Evolutionary conservation across 495 filamentous ascomycete genomes (phyloP).

Genomic region (Chaetomium tenue): DNA sequence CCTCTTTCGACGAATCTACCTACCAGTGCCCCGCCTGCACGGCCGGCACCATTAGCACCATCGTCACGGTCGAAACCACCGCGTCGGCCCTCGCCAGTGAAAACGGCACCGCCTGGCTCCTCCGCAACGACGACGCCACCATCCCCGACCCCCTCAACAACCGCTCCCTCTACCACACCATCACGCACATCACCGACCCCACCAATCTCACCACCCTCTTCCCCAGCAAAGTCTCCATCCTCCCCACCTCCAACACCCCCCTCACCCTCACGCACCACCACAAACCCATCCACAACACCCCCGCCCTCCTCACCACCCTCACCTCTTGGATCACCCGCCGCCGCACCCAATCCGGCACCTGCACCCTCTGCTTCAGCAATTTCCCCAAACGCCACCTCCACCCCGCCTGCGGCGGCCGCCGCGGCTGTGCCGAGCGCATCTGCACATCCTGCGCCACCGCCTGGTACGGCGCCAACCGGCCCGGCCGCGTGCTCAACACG

Average conservation of each 20-base stretch:
- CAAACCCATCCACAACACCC: constrained; percentile 45
- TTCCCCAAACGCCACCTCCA: constrained; percentile 30
- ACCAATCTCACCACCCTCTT: constrained; percentile 25
- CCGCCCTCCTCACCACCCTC: constrained; percentile 34
- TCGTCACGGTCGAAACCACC: constrained; percentile 35
- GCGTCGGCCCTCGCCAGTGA: constrained; percentile 34
- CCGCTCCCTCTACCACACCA: constrained; percentile 41
- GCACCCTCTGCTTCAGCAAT: constrained; percentile 44
- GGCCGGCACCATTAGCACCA: constrained; percentile 30
- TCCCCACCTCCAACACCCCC: constrained; percentile 27
- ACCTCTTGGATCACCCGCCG: constrained; percentile 37
- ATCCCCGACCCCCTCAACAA: constrained; percentile 38
- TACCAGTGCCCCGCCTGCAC: constrained; percentile 44
- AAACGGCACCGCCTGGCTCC: constrained; percentile 42
- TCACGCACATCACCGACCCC: constrained; percentile 31
- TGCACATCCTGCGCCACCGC: constrained; percentile 24
- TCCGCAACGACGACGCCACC: constrained; percentile 35
- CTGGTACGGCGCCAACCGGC: constrained; percentile 35
- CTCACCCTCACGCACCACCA: constrained; percentile 37
- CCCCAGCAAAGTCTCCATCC: constrained; percentile 36
- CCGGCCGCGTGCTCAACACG: constrained; percentile 41
- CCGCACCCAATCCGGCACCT: constrained; percentile 34
- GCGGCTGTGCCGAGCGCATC: constrained; percentile 26
- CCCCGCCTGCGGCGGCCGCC: constrained; percentile 29
- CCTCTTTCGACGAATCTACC: constrained; percentile 23